A percentile compares a stretch with the other conserved stretches of the same genome.
phyloP scores from a whole-genome alignment of 1,284 basidiomycete species.

The Takashimella koratensis region DNA sequence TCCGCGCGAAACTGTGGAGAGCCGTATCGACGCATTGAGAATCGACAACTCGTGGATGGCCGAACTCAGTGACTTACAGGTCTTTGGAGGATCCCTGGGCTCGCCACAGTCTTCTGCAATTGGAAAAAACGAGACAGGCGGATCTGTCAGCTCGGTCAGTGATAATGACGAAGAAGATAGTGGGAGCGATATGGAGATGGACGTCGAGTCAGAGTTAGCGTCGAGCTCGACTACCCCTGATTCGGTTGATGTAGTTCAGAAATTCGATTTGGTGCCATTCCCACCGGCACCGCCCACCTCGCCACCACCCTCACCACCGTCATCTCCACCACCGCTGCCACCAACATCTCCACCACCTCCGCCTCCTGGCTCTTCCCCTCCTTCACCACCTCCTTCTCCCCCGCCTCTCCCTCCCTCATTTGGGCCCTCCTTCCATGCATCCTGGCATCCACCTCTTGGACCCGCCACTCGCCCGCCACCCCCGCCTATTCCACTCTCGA shows the following conservation, averaged over 20 bases:
- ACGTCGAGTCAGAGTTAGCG: background rate
- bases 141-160: too few relatives aligned
- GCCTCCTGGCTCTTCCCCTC: background rate
- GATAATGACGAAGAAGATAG: too few relatives aligned
- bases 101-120: background rate
- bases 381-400: background rate
- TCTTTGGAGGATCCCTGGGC: slow-evolving; percentile 2
- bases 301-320: slow-evolving; percentile 3
- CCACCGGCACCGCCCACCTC: background rate
- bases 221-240: background rate
- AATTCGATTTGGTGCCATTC: background rate
- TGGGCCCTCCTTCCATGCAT: too few relatives aligned
- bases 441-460: too few relatives aligned
- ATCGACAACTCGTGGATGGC: too few relatives aligned
- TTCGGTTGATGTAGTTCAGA: too few relatives aligned
- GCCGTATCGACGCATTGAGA: too few relatives aligned
- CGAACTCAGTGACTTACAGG: background rate
- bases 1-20: background rate
- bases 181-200: slow-evolving; percentile 3
- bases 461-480: too few relatives aligned
- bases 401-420: slow-evolving; percentile 1
- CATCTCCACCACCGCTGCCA: slow-evolving; percentile 1
- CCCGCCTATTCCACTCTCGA: too few relatives aligned
- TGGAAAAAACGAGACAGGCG: too few relatives aligned
- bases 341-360: background rate